Base-by-base conservation (phyloP, 345 rosid genomes). In the Cardamine chenopodiifolia region DNA sequence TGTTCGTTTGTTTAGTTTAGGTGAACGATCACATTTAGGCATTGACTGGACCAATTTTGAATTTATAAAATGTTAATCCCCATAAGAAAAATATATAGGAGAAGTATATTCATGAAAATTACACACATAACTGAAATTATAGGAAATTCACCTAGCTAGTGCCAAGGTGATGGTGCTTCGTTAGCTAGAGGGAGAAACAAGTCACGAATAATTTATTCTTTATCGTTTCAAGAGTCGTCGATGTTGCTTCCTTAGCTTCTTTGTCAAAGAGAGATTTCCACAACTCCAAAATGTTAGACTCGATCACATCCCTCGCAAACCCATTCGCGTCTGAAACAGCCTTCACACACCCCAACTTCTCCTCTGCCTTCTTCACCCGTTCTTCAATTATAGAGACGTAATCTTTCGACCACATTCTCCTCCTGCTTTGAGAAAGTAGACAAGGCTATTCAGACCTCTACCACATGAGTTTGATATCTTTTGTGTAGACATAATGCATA, bases 1-100 rank as follows among this genome's bases (percentile, higher is more conserved):
- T 29, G 37, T 29, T 57, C 32, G 42, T 17, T 57, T 57, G 18
- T 5, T 32, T n/a, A n/a, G n/a, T 56, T 29, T 57, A 57, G 42
- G 62, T 57, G 62, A 57, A 57, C 62, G 62, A 57, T 57, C 42
- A 57, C 1, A 32, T 57, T 17, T 57, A 57, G 15, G 25, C 62
- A 57, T 2, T 32, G 12, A 57, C 40, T 4, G 25, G 23, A 57
- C 62, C 23, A 32, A 6, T 57, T 29, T 32, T 17, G 2, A 57
- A 31, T n/a, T 29, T 9, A 8, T 1, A 31, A 57, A 31, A 31
- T 31, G 23, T 8, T 42, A 14, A 42, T 14, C 45, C 5, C n/a
- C 13, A 40, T 13, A 40, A 40, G 45, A 13, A 40, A 8, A 35
- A 35, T 35, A 35, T 10, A 40, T 13, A 40, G 45, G 45, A 39